These are phyloP conservation scores for Beauveria pseudobassiana DNA, from an alignment of 2,329 filamentous ascomycete species.

Conservation along the genomic window DNA sequence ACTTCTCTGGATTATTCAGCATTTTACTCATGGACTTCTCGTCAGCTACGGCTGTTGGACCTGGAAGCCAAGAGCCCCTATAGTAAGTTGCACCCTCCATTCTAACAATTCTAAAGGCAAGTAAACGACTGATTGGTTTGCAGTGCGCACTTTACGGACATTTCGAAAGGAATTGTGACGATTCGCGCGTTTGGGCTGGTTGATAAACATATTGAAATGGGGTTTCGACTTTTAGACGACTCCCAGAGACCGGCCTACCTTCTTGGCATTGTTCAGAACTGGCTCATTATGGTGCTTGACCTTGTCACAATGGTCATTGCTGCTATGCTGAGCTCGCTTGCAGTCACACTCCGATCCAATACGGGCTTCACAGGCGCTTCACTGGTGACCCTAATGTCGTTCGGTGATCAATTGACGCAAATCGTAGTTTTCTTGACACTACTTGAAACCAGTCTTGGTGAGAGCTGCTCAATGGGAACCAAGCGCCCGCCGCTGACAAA, in stretches of 20 bases:
- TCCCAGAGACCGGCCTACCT: conserved; percentile 51
- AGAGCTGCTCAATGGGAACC: no score
- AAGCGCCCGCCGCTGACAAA: no score
- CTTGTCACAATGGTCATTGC: conserved; percentile 40
- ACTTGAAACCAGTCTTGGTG: no score
- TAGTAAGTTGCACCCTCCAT: conserved; percentile 22
- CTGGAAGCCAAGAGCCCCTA: conserved; percentile 52
- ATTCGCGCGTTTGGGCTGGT: conserved; percentile 50
- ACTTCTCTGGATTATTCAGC: conserved; percentile 39
- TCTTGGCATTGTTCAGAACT: conserved; percentile 48
- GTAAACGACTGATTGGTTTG: no score
- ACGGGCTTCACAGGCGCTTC: conserved; percentile 29
- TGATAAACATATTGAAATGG: conserved; percentile 32
- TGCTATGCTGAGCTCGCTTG: conserved; percentile 35
- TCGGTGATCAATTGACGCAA: conserved; percentile 22
- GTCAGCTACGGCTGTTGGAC: conserved; percentile 53
- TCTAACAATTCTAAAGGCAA: no score
- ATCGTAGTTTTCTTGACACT: conserved; percentile 15
- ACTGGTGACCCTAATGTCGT: conserved; percentile 29
- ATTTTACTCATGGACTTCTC: conserved; percentile 49
- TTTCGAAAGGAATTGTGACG: conserved; percentile 43
- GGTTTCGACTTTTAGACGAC: conserved; percentile 38
- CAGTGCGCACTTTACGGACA: conserved; percentile 42
- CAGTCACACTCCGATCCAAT: conserved; percentile 30
- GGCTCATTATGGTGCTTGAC: conserved; percentile 44